A percentile compares a stretch with the other conserved stretches of the same genome.
phyloP scores from a whole-genome alignment of 352 stramenopile genomes.

The Achlya hypogyna region DNA sequence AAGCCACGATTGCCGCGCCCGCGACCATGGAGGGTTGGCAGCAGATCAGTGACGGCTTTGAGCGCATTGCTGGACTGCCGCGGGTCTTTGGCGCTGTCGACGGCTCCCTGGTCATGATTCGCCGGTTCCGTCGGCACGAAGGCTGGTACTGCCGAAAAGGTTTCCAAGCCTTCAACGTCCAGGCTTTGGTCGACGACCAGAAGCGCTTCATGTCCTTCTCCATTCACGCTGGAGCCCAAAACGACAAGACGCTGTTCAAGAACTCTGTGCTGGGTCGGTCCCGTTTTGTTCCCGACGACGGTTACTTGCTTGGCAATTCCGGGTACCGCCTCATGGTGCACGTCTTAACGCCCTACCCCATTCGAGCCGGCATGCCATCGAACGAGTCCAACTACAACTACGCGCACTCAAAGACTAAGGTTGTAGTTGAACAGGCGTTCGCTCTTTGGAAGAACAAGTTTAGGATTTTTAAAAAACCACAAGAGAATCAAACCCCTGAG shows the following conservation, averaged over 20 bases:
- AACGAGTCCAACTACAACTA: neutral
- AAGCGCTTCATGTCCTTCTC: conserved; percentile 18
- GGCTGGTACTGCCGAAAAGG: conserved; percentile 21
- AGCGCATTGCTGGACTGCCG: neutral
- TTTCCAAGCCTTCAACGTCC: conserved; percentile 16
- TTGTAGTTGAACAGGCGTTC: conserved; percentile 9
- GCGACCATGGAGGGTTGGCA: neutral
- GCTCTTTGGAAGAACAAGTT: conserved; percentile 13
- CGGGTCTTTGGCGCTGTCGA: conserved; percentile 14
- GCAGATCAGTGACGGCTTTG: neutral
- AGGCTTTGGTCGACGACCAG: conserved; percentile 10
- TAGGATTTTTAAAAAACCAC: conserved; percentile 1
- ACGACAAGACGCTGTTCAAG: conserved; percentile 5
- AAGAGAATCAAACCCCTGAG: neutral
- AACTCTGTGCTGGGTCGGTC: neutral
- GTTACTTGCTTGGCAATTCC: no score
- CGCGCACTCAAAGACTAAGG: neutral
- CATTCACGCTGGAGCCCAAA: neutral
- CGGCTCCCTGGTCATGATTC: conserved; percentile 10
- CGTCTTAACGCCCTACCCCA: no score
- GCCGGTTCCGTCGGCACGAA: conserved; percentile 4
- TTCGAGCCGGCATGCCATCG: neutral
- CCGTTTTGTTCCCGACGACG: no score
- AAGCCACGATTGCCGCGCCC: neutral
- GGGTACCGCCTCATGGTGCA: no score